Base-by-base conservation (phyloP, 1,139 yeast genomes). In the Geotrichum restrictum region DNA sequence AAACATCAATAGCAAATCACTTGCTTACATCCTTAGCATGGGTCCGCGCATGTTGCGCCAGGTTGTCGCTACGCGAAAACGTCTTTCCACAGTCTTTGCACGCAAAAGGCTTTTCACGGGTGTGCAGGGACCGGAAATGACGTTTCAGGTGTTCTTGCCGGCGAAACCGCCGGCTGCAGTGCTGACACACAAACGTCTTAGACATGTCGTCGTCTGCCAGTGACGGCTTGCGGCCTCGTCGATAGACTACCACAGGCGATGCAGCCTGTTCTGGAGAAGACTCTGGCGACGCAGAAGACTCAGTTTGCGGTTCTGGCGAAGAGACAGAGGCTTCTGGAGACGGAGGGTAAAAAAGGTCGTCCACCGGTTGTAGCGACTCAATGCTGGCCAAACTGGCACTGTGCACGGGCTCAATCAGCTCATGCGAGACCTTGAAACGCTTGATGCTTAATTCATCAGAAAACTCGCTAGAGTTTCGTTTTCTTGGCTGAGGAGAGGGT, bases 111-210 rank as follows among this genome's bases (percentile, higher is more conserved):
- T 84, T 83, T 56, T 83, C 89, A 57, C 82, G 78, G 19, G 91
- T 84, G 54, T 70, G 74, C 59, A 85, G 74, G n/a, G 88, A 82
- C 56, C 93, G 74, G 64, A 82, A 80, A 64, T 85, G 95, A 56
- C 95, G 76, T 65, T 83, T 84, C 60, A 86, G 70, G 67, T 86
- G 95, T 64, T 86, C 95, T 65, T 83, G 88, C 59, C 94, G 78
- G 63, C 83, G 81, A 71, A 86, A 86, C 54, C 64, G 60, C 37
- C 71, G 65, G 48, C 57, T 56, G 59, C 72, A 68, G 49, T 66
- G 62, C 43, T 61, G 61, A 54, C 72, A 68, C 36, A 64, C 65
- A 56, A 68, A 68, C 24, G 62, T 57, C 57, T 66, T 66, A 43
- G 45, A 27, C 13, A 18, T 5, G 31, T 46, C 49, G 49, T 64